Conservation (phyloP, 108 stramenopile species). For the Seminavis robusta region DNA sequence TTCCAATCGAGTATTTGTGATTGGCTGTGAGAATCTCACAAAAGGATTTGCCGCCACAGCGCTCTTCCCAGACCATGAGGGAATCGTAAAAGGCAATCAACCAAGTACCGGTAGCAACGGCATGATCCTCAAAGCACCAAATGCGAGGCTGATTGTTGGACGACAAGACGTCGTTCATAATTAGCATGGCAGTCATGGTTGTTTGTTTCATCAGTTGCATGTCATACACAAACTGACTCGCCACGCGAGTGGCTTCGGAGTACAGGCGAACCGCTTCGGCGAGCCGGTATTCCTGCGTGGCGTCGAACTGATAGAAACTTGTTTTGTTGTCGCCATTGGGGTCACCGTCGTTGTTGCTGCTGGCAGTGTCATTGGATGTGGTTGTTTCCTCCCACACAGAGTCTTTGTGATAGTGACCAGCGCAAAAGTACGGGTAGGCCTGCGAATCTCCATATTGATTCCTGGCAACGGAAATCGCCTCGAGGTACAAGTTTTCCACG, state of each 20-base stretch:
- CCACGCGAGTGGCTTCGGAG: conserved; percentile 35
- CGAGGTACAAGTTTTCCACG: conserved; percentile 46
- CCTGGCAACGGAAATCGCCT: conserved; percentile 36
- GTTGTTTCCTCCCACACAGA: conserved; percentile 26
- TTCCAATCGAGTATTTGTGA: conserved; percentile 43
- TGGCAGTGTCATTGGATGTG: background rate
- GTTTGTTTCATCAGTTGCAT: conserved; percentile 56
- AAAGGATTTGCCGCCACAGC: conserved; percentile 10
- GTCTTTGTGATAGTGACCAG: conserved; percentile 59
- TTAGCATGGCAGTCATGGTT: conserved; percentile 33
- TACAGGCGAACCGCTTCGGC: conserved; percentile 46
- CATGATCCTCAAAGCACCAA: conserved; percentile 38
- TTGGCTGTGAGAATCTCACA: conserved; percentile 36
- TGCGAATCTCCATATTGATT: conserved; percentile 34
- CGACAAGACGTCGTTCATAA: conserved; percentile 41
- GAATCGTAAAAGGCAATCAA: conserved; percentile 45
- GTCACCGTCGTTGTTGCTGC: background rate
- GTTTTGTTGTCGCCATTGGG: background rate
- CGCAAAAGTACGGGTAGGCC: conserved; percentile 45
- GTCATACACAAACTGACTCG: conserved; percentile 45
- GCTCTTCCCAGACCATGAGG: conserved; percentile 49
- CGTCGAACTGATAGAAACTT: background rate
- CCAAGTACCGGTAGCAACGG: conserved; percentile 35
- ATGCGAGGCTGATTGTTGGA: conserved; percentile 3
- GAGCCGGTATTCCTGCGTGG: conserved; percentile 39